A percentile compares a stretch with the other conserved stretches of the same genome.
These are phyloP conservation scores for Cydonia oblonga DNA, from an alignment of 331 rosid species.

Conservation along the genomic window DNA sequence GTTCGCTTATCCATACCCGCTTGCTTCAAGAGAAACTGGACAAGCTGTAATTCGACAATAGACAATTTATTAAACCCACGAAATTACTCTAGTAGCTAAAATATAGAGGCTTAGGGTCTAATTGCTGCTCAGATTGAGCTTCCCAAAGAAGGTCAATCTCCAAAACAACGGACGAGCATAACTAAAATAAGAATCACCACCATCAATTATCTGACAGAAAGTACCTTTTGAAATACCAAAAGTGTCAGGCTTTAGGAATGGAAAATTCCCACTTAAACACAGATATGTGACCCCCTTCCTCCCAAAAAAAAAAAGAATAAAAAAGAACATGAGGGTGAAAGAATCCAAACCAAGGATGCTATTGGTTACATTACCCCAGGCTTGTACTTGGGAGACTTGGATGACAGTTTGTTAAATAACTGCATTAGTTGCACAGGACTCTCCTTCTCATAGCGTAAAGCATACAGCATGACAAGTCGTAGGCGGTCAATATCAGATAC, in stretches of 20 bases:
- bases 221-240: background rate
- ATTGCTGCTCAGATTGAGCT: background rate
- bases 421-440: constrained; percentile 96
- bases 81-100: constrained; percentile 5
- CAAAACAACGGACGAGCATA: background rate
- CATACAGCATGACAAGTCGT: constrained; percentile 86
- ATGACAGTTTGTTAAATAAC: constrained; percentile 81
- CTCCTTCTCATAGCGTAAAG: constrained; percentile 92
- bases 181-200: background rate
- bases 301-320: background rate
- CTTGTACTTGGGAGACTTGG: constrained; percentile 78
- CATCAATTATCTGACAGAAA: background rate
- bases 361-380: constrained; percentile 60
- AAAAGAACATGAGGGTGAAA: constrained; percentile 2
- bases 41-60: constrained; percentile 59
- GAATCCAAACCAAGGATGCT: background rate
- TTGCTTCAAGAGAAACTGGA: constrained; percentile 95
- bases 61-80: constrained; percentile 23
- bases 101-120: constrained; percentile 1
- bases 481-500: constrained; percentile 67
- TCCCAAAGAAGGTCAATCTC: background rate
- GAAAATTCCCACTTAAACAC: background rate
- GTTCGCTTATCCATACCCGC: constrained; percentile 95
- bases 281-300: background rate
- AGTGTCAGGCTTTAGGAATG: background rate